Base-by-base conservation (phyloP, 1,284 basidiomycete species). In the Calocybe gambosa region DNA sequence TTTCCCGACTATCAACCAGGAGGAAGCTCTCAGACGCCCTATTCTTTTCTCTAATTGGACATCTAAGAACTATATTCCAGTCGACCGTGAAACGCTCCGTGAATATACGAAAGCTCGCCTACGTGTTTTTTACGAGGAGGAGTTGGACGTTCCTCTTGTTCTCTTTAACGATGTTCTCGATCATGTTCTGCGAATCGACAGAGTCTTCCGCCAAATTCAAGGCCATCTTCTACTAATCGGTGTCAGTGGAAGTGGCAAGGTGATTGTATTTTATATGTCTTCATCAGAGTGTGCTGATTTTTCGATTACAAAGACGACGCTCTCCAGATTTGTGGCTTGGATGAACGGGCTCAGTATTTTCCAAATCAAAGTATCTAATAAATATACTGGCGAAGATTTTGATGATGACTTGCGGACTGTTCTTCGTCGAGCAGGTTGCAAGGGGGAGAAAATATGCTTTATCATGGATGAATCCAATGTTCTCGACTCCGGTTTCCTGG, bases 391-490 rank as follows among this genome's bases (percentile, higher is more conserved):
- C 18, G 93, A 94, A 21, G 93, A 99, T 66, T 99, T 99, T 59
- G 96, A 99, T 58, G 95, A 99, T 54, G 96, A 99, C 62, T 75
- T 99, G 39, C 83, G 96, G 23, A 89, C 84, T 0, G 92, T 99
- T 1, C 81, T 99, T 25, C 87, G 94, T 31, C 84, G 96, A 21
- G 77, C 95, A 0, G 97, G 96, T 5, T 96, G 93, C 72, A 98
- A 98, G 63, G 94, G 93, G 56, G 96, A 99, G 68, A 98, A 98
- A 69, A 89, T 99, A 34, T 98, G 93, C 63, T 99, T 99, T 77
- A 98, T 99, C 67, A 98, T 99, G 94, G 96, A 99, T 65, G 96
- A 99, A 65, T 96, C 93, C 1, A 99, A 99, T 60, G 94, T 99
- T 21, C 84, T 98, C 31, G 95, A 99, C 63, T 93, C 96, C 4